Evolutionary conservation across 2,329 filamentous ascomycete species (phyloP).

Genomic region (Colletotrichum sp.): DNA sequence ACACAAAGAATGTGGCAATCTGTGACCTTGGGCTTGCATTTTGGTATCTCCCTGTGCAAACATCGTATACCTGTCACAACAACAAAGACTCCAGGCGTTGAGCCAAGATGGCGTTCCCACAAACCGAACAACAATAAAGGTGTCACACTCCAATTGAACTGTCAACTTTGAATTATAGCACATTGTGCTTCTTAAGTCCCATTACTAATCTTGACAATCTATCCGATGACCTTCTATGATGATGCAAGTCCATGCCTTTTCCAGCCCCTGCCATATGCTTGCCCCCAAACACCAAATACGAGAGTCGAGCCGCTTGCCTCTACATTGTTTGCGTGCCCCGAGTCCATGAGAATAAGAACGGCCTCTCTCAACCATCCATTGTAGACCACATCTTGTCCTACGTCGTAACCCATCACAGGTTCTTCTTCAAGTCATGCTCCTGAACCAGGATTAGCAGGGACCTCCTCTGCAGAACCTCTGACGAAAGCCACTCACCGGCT

Average conservation of each 20-base stretch:
- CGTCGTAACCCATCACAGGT: constrained; percentile 43
- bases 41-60: not conserved
- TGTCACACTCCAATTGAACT: accelerated
- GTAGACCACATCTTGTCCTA: not conserved
- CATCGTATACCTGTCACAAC: accelerated
- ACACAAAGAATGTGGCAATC: not conserved
- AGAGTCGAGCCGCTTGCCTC: not conserved
- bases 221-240: not conserved
- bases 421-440: constrained; percentile 71
- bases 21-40: not conserved
- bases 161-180: accelerated
- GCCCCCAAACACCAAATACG: not conserved
- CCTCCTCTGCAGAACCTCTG: accelerated
- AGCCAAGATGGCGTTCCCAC: accelerated
- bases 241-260: not conserved
- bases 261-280: not conserved
- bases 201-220: not conserved
- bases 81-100: accelerated
- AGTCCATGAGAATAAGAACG: not conserved
- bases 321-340: not conserved
- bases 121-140: not conserved
- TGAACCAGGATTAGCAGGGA: not conserved
- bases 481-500: constrained; percentile 59
- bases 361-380: not conserved
- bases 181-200: not conserved